Evolutionary conservation across 768 basidiomycete genomes (phyloP), one percentile per base, ranked within the genome.

Genomic region (Russula emetica): DNA sequence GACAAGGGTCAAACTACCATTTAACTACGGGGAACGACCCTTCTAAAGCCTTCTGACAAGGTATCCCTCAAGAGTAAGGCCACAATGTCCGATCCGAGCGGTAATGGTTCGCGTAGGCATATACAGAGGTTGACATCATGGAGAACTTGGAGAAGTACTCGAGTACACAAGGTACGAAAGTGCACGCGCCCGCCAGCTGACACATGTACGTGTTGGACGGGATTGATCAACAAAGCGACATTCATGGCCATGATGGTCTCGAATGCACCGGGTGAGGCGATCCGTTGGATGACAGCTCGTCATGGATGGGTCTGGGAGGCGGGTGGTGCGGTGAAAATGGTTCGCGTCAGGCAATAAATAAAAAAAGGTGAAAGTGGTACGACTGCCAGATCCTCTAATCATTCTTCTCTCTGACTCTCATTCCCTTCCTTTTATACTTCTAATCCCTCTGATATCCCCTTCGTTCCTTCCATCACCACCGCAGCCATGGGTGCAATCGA

Each of bases 401-500:
- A 3, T 30, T 20, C 28, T 14, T 45, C 26, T 20, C 8, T 32
- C 18, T 11, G 22, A 36, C 30, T 38, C 34, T 28, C n/a, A 14
- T 40, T 56, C 45, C 16, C 22, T 49, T 16, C 20, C 26, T 50
- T 47, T 59, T 24, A 28, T 14, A 14, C 26, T 11, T 18, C 30
- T 49, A 30, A 52, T 36, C 14, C 26, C 18, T 18, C 24, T 49
- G 44, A 58, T 36, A 51, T 32, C 58, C 58, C 26, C 34, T 40
- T 47, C 38, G 5, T 32, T 34, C 49, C 30, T 55, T 58, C 42
- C 38, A 24, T 47, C 24, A 14, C 53, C 24, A 8, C 28, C 4
- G 13, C 34, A 73, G 67, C 14, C 14, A 85, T 90, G 86, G 81
- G 78, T 62, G 76, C 80, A 66, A 69, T 80, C 10, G 81, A 83